A percentile compares a stretch with the other conserved stretches of the same genome.
Conservation (phyloP, 164 flowering plant genomes). For the Euptelea pleiosperma region DNA sequence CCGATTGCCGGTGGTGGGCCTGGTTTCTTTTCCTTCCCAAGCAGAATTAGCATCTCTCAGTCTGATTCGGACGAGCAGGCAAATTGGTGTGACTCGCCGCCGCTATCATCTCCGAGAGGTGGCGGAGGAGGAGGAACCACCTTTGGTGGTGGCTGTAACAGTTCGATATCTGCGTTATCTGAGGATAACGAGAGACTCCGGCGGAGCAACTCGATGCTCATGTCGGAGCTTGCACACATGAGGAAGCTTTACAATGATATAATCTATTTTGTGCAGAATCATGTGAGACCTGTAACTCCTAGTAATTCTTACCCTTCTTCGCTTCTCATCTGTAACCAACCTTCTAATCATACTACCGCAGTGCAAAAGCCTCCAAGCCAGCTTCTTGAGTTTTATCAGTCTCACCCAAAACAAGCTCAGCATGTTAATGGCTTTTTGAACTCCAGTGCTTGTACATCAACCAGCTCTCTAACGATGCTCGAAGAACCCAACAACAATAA, state of each 20-base stretch:
- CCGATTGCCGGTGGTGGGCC: slow-evolving; percentile 26
- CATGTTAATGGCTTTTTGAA: slow-evolving; percentile 18
- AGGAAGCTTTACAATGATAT: slow-evolving; percentile 89
- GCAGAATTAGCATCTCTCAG: slow-evolving; percentile 52
- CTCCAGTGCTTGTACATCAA: too few species aligned
- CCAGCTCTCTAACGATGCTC: slow-evolving; percentile 37
- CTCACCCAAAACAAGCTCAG: slow-evolving; percentile 28
- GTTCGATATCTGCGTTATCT: slow-evolving; percentile 48
- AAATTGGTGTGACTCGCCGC: slow-evolving; percentile 57
- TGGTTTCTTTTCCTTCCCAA: slow-evolving; percentile 39
- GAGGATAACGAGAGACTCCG: slow-evolving; percentile 88
- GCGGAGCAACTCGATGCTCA: slow-evolving; percentile 72
- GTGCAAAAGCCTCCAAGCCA: slow-evolving; percentile 40
- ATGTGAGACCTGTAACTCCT: slow-evolving; percentile 87
- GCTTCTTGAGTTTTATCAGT: slow-evolving; percentile 32
- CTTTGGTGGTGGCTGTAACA: slow-evolving; percentile 10
- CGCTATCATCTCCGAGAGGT: slow-evolving; percentile 32
- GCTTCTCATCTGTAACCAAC: slow-evolving; percentile 14
- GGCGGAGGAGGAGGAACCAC: neutral
- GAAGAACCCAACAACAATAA: slow-evolving; percentile 33
- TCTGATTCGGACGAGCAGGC: slow-evolving; percentile 59
- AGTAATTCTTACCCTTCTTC: slow-evolving; percentile 50
- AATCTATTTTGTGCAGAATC: slow-evolving; percentile 90
- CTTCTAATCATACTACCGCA: slow-evolving; percentile 6
- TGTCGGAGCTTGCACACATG: slow-evolving; percentile 92